Conservation (phyloP, 768 basidiomycete genomes). For the Pilatotrama ljubarskyi region DNA sequence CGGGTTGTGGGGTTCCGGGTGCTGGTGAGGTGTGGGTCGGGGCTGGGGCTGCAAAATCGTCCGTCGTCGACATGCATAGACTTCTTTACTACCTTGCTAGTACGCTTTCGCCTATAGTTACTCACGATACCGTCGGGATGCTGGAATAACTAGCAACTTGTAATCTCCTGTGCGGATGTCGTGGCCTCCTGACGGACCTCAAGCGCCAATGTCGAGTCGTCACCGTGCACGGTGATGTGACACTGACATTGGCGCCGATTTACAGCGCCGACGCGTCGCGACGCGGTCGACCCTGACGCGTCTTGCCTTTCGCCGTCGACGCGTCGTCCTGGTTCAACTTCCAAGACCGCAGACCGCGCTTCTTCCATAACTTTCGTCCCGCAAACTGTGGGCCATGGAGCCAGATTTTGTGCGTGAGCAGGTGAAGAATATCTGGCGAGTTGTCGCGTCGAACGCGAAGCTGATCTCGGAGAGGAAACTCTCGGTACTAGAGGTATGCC, state of each 20-base stretch:
- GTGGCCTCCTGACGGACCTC: background rate
- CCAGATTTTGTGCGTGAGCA: conserved; percentile 10
- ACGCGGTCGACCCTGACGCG: too few species aligned
- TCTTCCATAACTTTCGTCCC: too few species aligned
- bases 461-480: background rate
- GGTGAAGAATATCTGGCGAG: conserved; percentile 5
- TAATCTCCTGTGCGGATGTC: conserved; percentile 4
- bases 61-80: conserved; percentile 18
- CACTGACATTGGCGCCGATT: too few species aligned
- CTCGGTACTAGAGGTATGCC: conserved; percentile 1
- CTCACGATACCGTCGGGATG: conserved; percentile 19
- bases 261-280: too few species aligned
- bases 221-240: too few species aligned
- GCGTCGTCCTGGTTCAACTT: too few species aligned
- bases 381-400: background rate
- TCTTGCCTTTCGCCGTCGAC: too few species aligned
- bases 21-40: background rate
- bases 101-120: conserved; percentile 24
- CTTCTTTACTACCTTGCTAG: conserved; percentile 13
- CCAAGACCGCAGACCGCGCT: too few species aligned
- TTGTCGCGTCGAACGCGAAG: conserved; percentile 3
- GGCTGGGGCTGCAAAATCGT: conserved; percentile 16
- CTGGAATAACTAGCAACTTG: conserved; percentile 20
- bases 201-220: background rate
- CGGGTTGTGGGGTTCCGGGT: background rate